Evolutionary conservation across 768 basidiomycete genomes (phyloP).

Genomic region (Lactarius vividus): DNA sequence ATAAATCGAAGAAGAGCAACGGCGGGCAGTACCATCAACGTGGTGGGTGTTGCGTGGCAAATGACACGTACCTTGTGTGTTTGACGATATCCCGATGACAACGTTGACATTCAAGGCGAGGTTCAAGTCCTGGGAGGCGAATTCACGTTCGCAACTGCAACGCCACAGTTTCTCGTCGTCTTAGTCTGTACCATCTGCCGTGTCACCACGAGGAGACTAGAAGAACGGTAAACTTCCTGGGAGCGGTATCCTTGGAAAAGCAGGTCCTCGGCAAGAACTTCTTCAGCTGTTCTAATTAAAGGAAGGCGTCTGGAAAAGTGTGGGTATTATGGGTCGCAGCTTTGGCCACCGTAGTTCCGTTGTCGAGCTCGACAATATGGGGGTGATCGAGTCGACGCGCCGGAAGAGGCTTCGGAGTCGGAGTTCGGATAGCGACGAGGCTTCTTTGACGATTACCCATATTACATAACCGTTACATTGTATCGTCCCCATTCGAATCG

Average conservation of each 20-base stretch:
- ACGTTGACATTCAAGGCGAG: not conserved
- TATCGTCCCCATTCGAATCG: not conserved
- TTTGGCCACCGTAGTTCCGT: not conserved
- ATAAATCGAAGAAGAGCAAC: too few relatives aligned
- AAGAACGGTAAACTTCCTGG: not conserved
- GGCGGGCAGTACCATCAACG: too few relatives aligned
- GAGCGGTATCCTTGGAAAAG: not conserved
- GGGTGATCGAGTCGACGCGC: not conserved
- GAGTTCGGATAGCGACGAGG: not conserved
- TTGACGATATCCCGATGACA: conserved; percentile 1
- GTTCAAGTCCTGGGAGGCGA: not conserved
- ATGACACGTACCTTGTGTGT: conserved; percentile 10
- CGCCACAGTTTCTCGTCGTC: not conserved
- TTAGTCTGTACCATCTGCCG: not conserved
- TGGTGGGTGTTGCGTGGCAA: too few relatives aligned
- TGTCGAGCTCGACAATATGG: not conserved
- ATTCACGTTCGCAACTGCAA: not conserved
- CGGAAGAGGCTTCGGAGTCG: not conserved
- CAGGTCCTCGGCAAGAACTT: not conserved
- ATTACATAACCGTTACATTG: too few relatives aligned
- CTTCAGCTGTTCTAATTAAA: not conserved
- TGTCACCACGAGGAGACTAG: not conserved
- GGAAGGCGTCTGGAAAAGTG: not conserved
- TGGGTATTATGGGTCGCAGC: not conserved
- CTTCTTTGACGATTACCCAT: not conserved